A percentile compares a stretch with the other conserved stretches of the same genome.
Evolutionary conservation across 192 early-diverging fungal genomes (phyloP).

Genomic region (Glomus cerebriforme): DNA sequence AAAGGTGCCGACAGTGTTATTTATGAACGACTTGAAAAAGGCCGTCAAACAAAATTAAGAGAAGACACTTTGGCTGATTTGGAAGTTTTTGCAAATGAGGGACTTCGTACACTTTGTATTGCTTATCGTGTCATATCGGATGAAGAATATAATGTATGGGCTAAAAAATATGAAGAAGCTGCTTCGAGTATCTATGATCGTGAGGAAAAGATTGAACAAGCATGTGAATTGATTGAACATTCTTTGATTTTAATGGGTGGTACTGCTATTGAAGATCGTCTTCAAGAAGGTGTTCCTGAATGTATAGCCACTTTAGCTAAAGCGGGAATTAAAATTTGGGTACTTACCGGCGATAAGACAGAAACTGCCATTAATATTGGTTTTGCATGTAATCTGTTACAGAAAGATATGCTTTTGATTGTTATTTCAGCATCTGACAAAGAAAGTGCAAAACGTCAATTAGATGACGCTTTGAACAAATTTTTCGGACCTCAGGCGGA

Average conservation of each 20-base stretch:
- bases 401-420: conserved; percentile 81
- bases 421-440: conserved; percentile 64
- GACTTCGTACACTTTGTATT: conserved; percentile 88
- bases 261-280: conserved; percentile 97
- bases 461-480: conserved; percentile 65
- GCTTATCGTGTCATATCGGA: conserved; percentile 73
- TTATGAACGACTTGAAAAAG: conserved; percentile 73
- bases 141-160: conserved; percentile 73
- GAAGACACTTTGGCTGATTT: conserved; percentile 75
- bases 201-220: conserved; percentile 77
- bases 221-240: conserved; percentile 79
- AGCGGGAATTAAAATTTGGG: conserved; percentile 95
- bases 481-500: conserved; percentile 48
- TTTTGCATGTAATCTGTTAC: conserved; percentile 88
- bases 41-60: conserved; percentile 65
- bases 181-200: conserved; percentile 72
- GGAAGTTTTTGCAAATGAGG: conserved; percentile 82
- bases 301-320: conserved; percentile 80
- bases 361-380: conserved; percentile 99
- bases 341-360: conserved; percentile 96
- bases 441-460: conserved; percentile 62
- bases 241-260: conserved; percentile 84
- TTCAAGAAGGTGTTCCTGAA: conserved; percentile 97
- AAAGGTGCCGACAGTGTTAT: conserved; percentile 97
- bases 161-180: conserved; percentile 72